These are phyloP conservation scores for Cymodocea nodosa DNA, from an alignment of 116 monocot species.

Conservation along the genomic window DNA sequence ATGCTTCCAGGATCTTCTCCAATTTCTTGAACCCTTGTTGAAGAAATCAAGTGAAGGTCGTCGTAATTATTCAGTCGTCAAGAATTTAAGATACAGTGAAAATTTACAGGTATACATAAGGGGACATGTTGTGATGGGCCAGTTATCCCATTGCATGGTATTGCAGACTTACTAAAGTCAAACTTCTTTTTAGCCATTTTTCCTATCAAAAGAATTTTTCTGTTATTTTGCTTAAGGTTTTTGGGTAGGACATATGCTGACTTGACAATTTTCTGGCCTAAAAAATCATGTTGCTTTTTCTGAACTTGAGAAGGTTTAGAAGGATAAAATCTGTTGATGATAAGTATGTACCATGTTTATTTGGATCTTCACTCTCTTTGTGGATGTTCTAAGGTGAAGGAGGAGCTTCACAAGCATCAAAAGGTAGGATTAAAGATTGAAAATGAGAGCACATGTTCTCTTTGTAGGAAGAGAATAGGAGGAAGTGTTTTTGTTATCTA, in stretches of 20 bases:
- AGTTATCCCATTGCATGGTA: background rate
- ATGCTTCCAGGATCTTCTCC: slow-evolving; percentile 54
- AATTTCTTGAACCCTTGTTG: slow-evolving; percentile 83
- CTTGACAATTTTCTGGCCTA: background rate
- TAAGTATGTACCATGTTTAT: background rate
- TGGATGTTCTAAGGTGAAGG: slow-evolving; percentile 51
- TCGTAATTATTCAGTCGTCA: slow-evolving; percentile 73
- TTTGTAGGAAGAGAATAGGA: slow-evolving; percentile 86
- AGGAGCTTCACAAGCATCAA: slow-evolving; percentile 67
- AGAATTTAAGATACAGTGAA: slow-evolving; percentile 68
- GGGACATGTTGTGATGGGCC: background rate
- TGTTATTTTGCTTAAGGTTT: background rate
- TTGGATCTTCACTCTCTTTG: background rate
- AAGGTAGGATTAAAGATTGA: slow-evolving; percentile 66
- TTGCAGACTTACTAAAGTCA: no score
- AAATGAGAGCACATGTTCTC: slow-evolving; percentile 73
- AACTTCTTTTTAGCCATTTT: background rate
- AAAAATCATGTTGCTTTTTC: background rate
- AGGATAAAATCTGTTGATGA: background rate
- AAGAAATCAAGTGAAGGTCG: slow-evolving; percentile 88
- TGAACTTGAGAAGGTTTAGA: background rate
- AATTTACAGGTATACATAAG: slow-evolving; percentile 68
- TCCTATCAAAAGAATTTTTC: background rate
- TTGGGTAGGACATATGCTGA: background rate
- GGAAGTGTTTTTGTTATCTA: slow-evolving; percentile 93